Base-by-base conservation (phyloP, 352 stramenopile genomes). In the Globisporangium alternatum region DNA sequence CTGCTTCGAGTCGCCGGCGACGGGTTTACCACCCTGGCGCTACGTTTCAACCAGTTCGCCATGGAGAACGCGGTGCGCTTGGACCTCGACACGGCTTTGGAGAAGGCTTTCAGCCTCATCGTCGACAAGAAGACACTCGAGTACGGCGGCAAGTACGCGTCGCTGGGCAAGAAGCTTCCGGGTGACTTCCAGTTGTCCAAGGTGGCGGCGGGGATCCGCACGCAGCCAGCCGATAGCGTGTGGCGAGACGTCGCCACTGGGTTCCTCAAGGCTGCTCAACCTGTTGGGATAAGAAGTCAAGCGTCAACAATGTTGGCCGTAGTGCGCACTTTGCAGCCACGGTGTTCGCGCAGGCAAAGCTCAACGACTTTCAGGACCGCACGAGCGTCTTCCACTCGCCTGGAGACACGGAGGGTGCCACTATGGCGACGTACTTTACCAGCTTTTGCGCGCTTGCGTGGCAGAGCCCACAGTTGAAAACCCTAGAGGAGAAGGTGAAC, bases 131-230 rank as follows among this genome's bases (percentile, higher is more conserved):
- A 35, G 48, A 35, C 22, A 12, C 13, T 15, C 48, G 48, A 54
- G 48, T 54, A 54, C 22, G 8, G 8, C 25, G 13, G 10, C 48
- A 54, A 54, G 48, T 54, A 54, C 4, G 12, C 48, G 5, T 54
- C 48, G 25, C 48, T 54, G 25, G 48, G 48, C 22, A 54, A 54
- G 13, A 54, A 54, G 13, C 48, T 54, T 12, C 48, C 48, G 4
- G 35, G 31, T 22, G 48, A 54, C 31, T 54, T 54, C 48, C 48
- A 54, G 25, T 21, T 54, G 48, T 25, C 48, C 48, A 54, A 54
- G 48, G 48, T 19, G 2, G 48, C 48, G 3, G 13, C 22, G 8
- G 48, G 48, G 48, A 35, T 54, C 48, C 30, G 31, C 4, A 54
- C 48, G 3, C 22, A 54, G 4, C 48, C 48, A 54, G 22, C 19